Conservation (phyloP, 768 basidiomycete species). For the Mycena amicta region DNA sequence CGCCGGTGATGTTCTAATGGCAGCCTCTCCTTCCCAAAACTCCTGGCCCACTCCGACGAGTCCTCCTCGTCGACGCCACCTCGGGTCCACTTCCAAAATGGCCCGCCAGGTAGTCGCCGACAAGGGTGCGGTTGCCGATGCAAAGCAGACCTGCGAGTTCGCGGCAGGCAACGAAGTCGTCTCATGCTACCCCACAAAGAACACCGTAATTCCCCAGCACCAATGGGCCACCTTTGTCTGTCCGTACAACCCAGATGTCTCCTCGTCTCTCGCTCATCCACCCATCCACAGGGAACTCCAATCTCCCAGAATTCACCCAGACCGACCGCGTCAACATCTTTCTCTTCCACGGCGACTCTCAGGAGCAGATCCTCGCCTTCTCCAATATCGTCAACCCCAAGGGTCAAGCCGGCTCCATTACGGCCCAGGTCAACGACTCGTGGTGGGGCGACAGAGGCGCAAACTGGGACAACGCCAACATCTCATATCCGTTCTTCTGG, state of each 20-base stretch:
- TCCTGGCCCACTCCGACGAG: slow-evolving; percentile 31
- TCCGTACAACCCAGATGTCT: slow-evolving; percentile 44
- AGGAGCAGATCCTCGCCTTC: slow-evolving; percentile 47
- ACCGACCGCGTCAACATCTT: slow-evolving; percentile 70
- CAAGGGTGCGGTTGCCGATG: slow-evolving; percentile 40
- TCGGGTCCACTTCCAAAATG: slow-evolving; percentile 28
- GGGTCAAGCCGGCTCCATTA: slow-evolving; percentile 56
- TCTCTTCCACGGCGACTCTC: slow-evolving; percentile 75
- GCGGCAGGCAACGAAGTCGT: slow-evolving; percentile 69
- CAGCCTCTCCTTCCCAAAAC: slow-evolving; percentile 26
- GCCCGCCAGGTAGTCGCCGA: slow-evolving; percentile 44
- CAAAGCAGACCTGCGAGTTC: slow-evolving; percentile 52
- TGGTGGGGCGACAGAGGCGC: slow-evolving; percentile 68
- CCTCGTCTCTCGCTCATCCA: slow-evolving; percentile 17
- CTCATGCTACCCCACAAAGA: slow-evolving; percentile 72
- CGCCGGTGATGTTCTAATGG: slow-evolving; percentile 8
- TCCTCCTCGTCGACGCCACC: slow-evolving; percentile 20
- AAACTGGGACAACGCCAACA: slow-evolving; percentile 51
- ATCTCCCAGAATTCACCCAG: slow-evolving; percentile 66
- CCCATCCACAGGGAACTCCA: slow-evolving; percentile 68
- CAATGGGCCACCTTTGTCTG: slow-evolving; percentile 80
- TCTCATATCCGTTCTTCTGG: slow-evolving; percentile 76
- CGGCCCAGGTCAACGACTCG: slow-evolving; percentile 65
- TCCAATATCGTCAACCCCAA: slow-evolving; percentile 45
- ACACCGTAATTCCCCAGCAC: slow-evolving; percentile 67